Conservation (phyloP, 2,329 filamentous ascomycete species). For the Curvularia hawaiiensis region DNA sequence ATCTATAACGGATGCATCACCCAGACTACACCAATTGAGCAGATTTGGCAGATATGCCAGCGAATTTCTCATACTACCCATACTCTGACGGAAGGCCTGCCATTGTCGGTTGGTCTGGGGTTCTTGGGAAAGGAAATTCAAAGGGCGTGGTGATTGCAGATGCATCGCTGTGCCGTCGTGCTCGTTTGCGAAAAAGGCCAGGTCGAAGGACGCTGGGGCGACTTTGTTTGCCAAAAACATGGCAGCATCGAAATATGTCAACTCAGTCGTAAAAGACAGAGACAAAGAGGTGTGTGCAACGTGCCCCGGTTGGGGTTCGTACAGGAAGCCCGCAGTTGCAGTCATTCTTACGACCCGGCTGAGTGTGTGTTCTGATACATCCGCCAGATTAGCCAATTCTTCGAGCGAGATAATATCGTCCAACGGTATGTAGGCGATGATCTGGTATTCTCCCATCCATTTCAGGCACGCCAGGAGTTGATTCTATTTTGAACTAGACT, state of each 20-base stretch:
- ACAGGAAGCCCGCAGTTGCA: slow-evolving; percentile 20
- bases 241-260: slow-evolving; percentile 45
- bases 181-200: slow-evolving; percentile 21
- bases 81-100: slow-evolving; percentile 37
- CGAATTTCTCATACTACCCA: slow-evolving; percentile 23
- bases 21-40: slow-evolving; percentile 37
- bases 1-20: slow-evolving; percentile 36
- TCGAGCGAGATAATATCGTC: slow-evolving; percentile 41
- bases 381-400: slow-evolving; percentile 51
- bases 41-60: slow-evolving; percentile 30
- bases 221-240: slow-evolving; percentile 48
- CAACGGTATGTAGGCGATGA: slow-evolving; percentile 54
- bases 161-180: slow-evolving; percentile 6
- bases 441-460: slow-evolving; percentile 54
- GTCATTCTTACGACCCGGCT: slow-evolving; percentile 40
- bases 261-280: slow-evolving; percentile 45
- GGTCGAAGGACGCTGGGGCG: slow-evolving; percentile 44
- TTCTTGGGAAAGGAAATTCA: slow-evolving; percentile 24
- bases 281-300: slow-evolving; percentile 51
- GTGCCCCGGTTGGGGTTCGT: slow-evolving; percentile 14
- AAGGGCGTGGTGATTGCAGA: slow-evolving; percentile 22
- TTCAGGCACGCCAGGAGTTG: slow-evolving; percentile 49
- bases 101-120: slow-evolving; percentile 41
- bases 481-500: slow-evolving; percentile 7
- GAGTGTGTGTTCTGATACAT: slow-evolving; percentile 48